phyloP scores from a whole-genome alignment of 352 stramenopile genomes.

The Globisporangium carolinianum region DNA sequence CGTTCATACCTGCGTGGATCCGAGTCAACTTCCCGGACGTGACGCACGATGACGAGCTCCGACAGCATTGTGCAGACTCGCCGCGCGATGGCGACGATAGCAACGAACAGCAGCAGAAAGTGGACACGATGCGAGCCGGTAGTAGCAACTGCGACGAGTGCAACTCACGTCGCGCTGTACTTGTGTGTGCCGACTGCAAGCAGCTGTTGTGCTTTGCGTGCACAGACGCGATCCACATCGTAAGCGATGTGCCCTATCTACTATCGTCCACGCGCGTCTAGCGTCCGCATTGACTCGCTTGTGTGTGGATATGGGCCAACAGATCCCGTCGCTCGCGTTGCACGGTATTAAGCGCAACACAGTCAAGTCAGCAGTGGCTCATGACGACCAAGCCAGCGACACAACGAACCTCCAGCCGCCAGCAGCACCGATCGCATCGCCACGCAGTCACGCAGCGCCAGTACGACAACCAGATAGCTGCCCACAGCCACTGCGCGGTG shows the following conservation, averaged over 20 bases:
- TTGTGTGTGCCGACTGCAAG: conserved; percentile 40
- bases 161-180: conserved; percentile 11
- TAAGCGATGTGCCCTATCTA: conserved; percentile 16
- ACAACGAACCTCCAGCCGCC: neutral
- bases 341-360: conserved; percentile 23
- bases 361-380: neutral
- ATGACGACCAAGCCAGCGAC: neutral
- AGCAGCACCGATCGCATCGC: conserved; percentile 5
- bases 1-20: conserved; percentile 29
- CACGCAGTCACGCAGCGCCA: conserved; percentile 2
- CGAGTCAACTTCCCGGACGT: conserved; percentile 25
- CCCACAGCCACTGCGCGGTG: no score
- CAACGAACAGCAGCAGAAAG: neutral
- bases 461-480: no score
- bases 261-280: neutral
- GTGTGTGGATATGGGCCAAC: neutral
- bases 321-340: conserved; percentile 38
- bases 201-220: conserved; percentile 51
- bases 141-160: conserved; percentile 42
- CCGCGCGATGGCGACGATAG: neutral
- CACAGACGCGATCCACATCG: conserved; percentile 72
- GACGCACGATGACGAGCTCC: conserved; percentile 16
- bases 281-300: no score
- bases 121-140: no score
- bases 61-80: conserved; percentile 1